Percentiles rank a stretch among this genome's conserved stretches.
Conservation (phyloP, 2,329 filamentous ascomycete genomes). For the Boeremia exigua region DNA sequence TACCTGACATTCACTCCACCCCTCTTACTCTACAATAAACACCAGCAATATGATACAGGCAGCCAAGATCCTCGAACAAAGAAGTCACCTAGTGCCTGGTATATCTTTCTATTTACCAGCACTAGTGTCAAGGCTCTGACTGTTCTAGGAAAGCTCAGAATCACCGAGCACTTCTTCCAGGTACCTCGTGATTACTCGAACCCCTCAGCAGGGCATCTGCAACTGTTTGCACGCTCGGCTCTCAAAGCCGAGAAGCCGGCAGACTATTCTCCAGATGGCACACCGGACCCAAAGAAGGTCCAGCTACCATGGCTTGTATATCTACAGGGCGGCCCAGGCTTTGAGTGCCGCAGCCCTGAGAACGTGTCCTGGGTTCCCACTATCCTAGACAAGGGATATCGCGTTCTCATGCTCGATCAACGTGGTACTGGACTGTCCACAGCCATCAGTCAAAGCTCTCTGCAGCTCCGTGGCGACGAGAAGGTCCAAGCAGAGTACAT, state of each 20-base stretch:
- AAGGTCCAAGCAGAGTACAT: slow-evolving; percentile 79
- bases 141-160: slow-evolving; percentile 70
- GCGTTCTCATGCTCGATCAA: slow-evolving; percentile 85
- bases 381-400: slow-evolving; percentile 80
- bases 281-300: slow-evolving; percentile 55
- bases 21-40: slow-evolving; percentile 6
- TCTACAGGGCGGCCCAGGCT: slow-evolving; percentile 85
- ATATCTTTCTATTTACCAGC: neutral
- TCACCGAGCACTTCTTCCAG: slow-evolving; percentile 85
- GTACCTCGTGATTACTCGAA: slow-evolving; percentile 81
- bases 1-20: slow-evolving; percentile 17
- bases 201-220: slow-evolving; percentile 66
- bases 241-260: slow-evolving; percentile 69
- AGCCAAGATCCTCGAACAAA: slow-evolving; percentile 56
- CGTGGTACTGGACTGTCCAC: slow-evolving; percentile 86
- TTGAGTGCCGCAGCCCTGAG: slow-evolving; percentile 77
- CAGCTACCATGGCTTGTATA: slow-evolving; percentile 70
- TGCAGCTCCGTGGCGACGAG: slow-evolving; percentile 67
- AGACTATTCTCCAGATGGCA: slow-evolving; percentile 54
- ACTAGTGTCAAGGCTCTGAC: slow-evolving; percentile 1
- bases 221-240: slow-evolving; percentile 79
- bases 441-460: slow-evolving; percentile 75
- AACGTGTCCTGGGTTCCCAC: slow-evolving; percentile 72
- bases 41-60: slow-evolving; percentile 47
- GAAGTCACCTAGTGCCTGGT: slow-evolving; percentile 55